A percentile compares a stretch with the other conserved stretches of the same genome.
These are phyloP conservation scores for Penicillium sp. DNA, from an alignment of 2,329 filamentous ascomycete genomes.

Conservation along the genomic window DNA sequence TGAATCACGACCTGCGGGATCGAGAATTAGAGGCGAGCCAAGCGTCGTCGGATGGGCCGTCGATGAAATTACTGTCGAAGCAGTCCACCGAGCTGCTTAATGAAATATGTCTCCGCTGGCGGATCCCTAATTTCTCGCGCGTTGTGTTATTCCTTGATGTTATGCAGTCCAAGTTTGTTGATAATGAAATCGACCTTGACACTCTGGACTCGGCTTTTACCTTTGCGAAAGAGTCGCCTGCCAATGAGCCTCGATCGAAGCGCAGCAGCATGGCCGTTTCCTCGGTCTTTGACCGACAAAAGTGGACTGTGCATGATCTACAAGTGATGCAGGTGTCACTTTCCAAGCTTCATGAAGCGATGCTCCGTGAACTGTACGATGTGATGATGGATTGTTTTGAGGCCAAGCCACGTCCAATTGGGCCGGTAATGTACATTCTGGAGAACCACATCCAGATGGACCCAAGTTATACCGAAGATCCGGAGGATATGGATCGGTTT, in stretches of 20 bases:
- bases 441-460: conserved; percentile 82
- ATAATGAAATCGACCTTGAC: conserved; percentile 79
- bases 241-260: conserved; percentile 64
- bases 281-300: conserved; percentile 60
- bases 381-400: conserved; percentile 89
- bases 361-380: conserved; percentile 85
- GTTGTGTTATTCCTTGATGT: conserved; percentile 84
- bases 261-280: conserved; percentile 54
- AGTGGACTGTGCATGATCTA: conserved; percentile 73
- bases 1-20: conserved; percentile 65
- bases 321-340: conserved; percentile 75
- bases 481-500: conserved; percentile 74
- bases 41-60: conserved; percentile 52
- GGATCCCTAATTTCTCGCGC: conserved; percentile 80
- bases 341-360: conserved; percentile 73
- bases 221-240: conserved; percentile 73
- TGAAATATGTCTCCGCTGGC: conserved; percentile 86
- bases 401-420: conserved; percentile 79
- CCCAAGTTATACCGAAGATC: conserved; percentile 70
- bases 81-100: conserved; percentile 80
- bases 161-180: conserved; percentile 79
- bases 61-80: conserved; percentile 67
- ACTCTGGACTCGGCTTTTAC: conserved; percentile 84
- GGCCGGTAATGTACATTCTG: conserved; percentile 77
- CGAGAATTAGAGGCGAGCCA: conserved; percentile 55